These are phyloP conservation scores for Quercus parvula DNA, from an alignment of 306 rosid genomes.

Conservation along the genomic window DNA sequence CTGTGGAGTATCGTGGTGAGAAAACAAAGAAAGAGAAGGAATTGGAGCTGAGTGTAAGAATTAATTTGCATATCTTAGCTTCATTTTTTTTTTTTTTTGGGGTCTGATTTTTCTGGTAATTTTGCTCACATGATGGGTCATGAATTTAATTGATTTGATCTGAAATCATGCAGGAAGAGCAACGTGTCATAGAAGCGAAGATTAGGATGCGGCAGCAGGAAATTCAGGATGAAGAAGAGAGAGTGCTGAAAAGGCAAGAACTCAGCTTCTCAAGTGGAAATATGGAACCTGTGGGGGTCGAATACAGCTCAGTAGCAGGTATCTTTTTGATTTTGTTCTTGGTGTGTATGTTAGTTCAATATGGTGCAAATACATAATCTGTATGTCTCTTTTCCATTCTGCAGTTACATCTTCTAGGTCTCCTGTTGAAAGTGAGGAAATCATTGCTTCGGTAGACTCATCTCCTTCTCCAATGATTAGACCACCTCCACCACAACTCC, in stretches of 20 bases:
- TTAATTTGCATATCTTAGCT: conserved; percentile 17
- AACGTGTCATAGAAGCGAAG: conserved; percentile 97
- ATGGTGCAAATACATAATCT: conserved; percentile 5
- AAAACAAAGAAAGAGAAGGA: conserved; percentile 97
- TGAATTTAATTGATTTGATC: conserved; percentile 4
- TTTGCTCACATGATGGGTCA: conserved; percentile 1
- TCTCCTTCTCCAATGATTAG: conserved; percentile 47
- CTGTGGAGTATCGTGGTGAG: conserved; percentile 93
- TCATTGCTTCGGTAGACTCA: conserved; percentile 60
- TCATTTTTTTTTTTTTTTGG: not conserved
- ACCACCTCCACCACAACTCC: conserved; percentile 35
- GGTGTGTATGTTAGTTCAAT: not conserved
- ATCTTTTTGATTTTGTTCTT: conserved; percentile 19
- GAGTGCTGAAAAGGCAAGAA: conserved; percentile 78
- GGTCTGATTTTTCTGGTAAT: conserved; percentile 14
- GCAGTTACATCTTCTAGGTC: conserved; percentile 54
- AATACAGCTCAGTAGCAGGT: conserved; percentile 68
- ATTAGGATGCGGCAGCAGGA: conserved; percentile 91
- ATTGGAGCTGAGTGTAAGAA: conserved; percentile 82
- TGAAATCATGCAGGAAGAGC: conserved; percentile 72
- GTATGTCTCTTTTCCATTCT: conserved; percentile 21
- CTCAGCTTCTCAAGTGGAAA: conserved; percentile 45
- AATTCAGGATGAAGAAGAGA: conserved; percentile 85
- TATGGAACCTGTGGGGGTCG: conserved; percentile 44
- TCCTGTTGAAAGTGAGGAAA: conserved; percentile 65